phyloP scores from a whole-genome alignment of 202 grass and related monocot species.

The Setaria italica region DNA sequence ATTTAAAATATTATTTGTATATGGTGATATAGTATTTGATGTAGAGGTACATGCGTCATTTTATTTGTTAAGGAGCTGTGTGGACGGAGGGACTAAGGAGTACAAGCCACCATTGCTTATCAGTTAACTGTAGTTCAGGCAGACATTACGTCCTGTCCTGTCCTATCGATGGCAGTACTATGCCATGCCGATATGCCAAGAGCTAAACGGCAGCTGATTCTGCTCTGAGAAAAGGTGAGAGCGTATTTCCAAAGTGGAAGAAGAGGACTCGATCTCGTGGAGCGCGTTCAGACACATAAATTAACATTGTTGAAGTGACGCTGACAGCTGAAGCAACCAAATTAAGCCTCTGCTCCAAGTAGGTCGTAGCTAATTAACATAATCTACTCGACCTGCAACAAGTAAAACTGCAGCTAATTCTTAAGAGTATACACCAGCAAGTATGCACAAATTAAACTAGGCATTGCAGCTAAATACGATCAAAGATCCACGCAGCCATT shows the following conservation, averaged over 20 bases:
- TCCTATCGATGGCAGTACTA: background rate
- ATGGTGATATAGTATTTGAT: too few relatives aligned
- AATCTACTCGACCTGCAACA: conserved; percentile 1
- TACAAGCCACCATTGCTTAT: background rate
- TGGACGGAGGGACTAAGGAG: too few relatives aligned
- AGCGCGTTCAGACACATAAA: background rate
- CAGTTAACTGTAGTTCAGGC: too few relatives aligned
- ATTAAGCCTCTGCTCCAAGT: background rate
- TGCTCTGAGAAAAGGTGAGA: background rate
- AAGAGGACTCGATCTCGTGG: too few relatives aligned
- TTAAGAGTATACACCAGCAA: background rate
- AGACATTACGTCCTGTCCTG: background rate
- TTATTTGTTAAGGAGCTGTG: too few relatives aligned
- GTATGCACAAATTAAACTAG: conserved; percentile 18
- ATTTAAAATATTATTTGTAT: too few relatives aligned
- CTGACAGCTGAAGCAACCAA: background rate
- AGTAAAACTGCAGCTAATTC: background rate
- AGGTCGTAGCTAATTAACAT: background rate
- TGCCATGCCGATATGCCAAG: background rate
- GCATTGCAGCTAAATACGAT: conserved; percentile 23
- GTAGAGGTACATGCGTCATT: too few relatives aligned
- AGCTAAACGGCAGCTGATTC: background rate
- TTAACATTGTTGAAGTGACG: background rate
- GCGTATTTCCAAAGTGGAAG: background rate
- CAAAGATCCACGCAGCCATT: conserved; percentile 11